Conservation (phyloP, 1,139 yeast genomes). For the Sugiyamaella neomexicana region DNA sequence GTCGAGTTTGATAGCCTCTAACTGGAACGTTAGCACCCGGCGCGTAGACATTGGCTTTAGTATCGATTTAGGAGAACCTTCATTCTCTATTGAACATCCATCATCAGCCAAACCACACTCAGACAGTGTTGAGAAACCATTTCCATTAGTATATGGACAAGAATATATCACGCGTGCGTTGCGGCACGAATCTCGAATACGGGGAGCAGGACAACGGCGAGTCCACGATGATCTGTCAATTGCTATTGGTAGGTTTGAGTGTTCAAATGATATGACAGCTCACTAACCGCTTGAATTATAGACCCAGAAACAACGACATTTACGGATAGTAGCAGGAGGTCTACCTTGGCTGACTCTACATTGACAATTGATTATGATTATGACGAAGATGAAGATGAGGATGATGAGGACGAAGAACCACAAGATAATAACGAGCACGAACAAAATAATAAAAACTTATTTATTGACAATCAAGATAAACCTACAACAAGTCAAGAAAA, state of each 20-base stretch:
- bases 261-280: no score
- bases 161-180: conserved; percentile 4
- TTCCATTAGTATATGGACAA: neutral
- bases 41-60: conserved; percentile 16
- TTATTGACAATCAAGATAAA: neutral
- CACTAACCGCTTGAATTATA: neutral
- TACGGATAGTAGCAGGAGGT: conserved; percentile 6
- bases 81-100: conserved; percentile 1
- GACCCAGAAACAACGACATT: conserved; percentile 7
- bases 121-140: no score
- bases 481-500: neutral
- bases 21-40: conserved; percentile 9
- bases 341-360: conserved; percentile 7
- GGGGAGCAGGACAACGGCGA: conserved; percentile 33
- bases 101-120: neutral
- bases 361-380: conserved; percentile 11
- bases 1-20: no score
- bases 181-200: conserved; percentile 29
- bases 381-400: conserved; percentile 11
- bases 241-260: conserved; percentile 8
- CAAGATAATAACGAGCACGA: neutral
- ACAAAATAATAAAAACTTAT: neutral
- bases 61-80: conserved; percentile 9
- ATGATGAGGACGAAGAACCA: conserved; percentile 7
- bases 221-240: conserved; percentile 19